Conservation (phyloP, 2,329 filamentous ascomycete genomes). For the Fusarium solani-melongenae region DNA sequence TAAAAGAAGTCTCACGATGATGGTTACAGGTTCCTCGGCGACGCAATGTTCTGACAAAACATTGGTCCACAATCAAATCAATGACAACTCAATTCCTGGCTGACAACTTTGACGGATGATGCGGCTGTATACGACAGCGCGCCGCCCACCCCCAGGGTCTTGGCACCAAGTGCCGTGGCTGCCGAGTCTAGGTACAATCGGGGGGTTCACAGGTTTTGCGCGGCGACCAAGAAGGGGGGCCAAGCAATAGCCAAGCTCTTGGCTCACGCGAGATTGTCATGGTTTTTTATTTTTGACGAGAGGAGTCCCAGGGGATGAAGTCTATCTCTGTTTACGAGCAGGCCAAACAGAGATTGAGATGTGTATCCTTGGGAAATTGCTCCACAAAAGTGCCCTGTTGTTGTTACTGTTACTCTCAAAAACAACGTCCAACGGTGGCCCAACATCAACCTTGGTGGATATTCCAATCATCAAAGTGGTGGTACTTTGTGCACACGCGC, state of each 20-base stretch:
- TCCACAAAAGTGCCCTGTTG: background rate
- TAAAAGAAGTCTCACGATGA: background rate
- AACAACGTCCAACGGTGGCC: background rate
- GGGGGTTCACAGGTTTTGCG: conserved; percentile 23
- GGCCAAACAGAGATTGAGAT: background rate
- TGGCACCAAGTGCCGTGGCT: conserved; percentile 47
- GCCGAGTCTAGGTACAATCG: conserved; percentile 35
- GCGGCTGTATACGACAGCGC: conserved; percentile 34
- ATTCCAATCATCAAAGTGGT: background rate
- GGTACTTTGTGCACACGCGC: background rate
- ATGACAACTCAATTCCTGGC: background rate
- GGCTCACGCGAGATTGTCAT: conserved; percentile 16
- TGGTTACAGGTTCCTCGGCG: background rate
- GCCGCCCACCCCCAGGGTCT: conserved; percentile 32
- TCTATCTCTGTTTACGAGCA: background rate
- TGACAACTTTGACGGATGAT: conserved; percentile 37
- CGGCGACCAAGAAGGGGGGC: conserved; percentile 2
- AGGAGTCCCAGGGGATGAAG: background rate
- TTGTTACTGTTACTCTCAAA: background rate
- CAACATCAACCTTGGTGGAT: background rate
- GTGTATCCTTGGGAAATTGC: background rate
- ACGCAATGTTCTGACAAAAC: background rate
- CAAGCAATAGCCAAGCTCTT: conserved; percentile 17
- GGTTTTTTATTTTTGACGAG: background rate
- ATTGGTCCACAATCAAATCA: background rate